phyloP scores from a whole-genome alignment of 257 asterid genomes.

The Vinca minor region DNA sequence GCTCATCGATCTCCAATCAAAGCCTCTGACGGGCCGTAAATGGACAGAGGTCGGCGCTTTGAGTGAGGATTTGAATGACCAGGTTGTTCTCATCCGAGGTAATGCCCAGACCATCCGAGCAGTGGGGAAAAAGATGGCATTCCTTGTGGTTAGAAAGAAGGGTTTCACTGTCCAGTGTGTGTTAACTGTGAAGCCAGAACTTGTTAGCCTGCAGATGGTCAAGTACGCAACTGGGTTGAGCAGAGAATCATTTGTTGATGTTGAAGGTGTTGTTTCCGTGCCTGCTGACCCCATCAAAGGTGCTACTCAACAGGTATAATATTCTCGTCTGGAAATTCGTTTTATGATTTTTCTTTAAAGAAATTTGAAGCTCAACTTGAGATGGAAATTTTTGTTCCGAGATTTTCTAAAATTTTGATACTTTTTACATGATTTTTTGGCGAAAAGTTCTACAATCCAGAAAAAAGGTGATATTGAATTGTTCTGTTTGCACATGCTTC shows the following conservation, averaged over 20 bases:
- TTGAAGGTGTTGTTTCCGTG: constrained; percentile 65
- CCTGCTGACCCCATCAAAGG: constrained; percentile 62
- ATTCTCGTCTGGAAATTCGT: too few relatives aligned
- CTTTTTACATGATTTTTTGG: too few relatives aligned
- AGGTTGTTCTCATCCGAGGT: constrained; percentile 52
- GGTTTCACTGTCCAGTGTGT: constrained; percentile 86
- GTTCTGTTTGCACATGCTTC: too few relatives aligned
- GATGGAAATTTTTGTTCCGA: too few relatives aligned
- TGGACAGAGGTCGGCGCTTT: constrained; percentile 62
- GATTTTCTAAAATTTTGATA: too few relatives aligned
- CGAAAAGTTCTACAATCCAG: too few relatives aligned
- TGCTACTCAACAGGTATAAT: constrained; percentile 69
- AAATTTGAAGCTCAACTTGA: too few relatives aligned
- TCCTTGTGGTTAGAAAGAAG: constrained; percentile 61
- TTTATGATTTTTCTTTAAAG: too few relatives aligned
- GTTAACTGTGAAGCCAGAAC: constrained; percentile 44
- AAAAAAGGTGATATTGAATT: too few relatives aligned
- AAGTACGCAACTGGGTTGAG: constrained; percentile 58
- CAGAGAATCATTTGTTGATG: constrained; percentile 60
- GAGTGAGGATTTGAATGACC: constrained; percentile 36
- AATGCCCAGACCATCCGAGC: constrained; percentile 69
- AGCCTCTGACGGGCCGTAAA: constrained; percentile 48
- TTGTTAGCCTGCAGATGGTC: constrained; percentile 73
- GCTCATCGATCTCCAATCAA: constrained; percentile 59
- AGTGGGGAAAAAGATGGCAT: constrained; percentile 70